Percentiles rank a stretch among this genome's conserved stretches.
These are phyloP conservation scores for Mycena floridula DNA, from an alignment of 768 basidiomycete species.

Conservation along the genomic window DNA sequence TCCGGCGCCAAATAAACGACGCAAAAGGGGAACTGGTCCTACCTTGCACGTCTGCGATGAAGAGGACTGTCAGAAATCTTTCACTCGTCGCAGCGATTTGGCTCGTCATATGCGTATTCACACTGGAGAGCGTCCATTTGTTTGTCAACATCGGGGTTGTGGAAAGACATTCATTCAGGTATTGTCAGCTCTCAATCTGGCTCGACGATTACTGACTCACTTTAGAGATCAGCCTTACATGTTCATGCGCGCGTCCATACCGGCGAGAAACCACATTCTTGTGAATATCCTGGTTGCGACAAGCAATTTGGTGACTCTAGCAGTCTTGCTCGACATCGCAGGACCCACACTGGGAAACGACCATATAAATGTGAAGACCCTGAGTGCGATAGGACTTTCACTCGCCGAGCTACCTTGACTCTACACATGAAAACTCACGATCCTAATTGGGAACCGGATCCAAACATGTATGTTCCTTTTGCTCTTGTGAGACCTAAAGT, in stretches of 20 bases:
- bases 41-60: slow-evolving; percentile 63
- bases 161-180: slow-evolving; percentile 94
- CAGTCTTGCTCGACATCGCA: slow-evolving; percentile 84
- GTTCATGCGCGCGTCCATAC: slow-evolving; percentile 89
- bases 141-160: slow-evolving; percentile 65
- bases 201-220: slow-evolving; percentile 8
- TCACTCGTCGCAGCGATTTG: slow-evolving; percentile 79
- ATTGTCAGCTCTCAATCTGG: slow-evolving; percentile 1
- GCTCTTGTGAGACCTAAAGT: slow-evolving; percentile 8
- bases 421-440: slow-evolving; percentile 87
- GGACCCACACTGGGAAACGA: slow-evolving; percentile 83
- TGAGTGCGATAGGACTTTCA: slow-evolving; percentile 83
- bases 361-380: slow-evolving; percentile 84
- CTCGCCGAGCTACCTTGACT: slow-evolving; percentile 76
- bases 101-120: slow-evolving; percentile 85
- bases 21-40: no score
- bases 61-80: slow-evolving; percentile 72
- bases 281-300: slow-evolving; percentile 82
- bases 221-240: slow-evolving; percentile 80
- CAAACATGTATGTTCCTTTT: slow-evolving; percentile 55
- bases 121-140: slow-evolving; percentile 83
- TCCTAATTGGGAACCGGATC: slow-evolving; percentile 80
- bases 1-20: no score
- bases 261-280: slow-evolving; percentile 88
- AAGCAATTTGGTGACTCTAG: slow-evolving; percentile 91